Evolutionary conservation across 495 filamentous ascomycete species (phyloP), one percentile per base, ranked within the genome.

Genomic region (Poronia punctata): DNA sequence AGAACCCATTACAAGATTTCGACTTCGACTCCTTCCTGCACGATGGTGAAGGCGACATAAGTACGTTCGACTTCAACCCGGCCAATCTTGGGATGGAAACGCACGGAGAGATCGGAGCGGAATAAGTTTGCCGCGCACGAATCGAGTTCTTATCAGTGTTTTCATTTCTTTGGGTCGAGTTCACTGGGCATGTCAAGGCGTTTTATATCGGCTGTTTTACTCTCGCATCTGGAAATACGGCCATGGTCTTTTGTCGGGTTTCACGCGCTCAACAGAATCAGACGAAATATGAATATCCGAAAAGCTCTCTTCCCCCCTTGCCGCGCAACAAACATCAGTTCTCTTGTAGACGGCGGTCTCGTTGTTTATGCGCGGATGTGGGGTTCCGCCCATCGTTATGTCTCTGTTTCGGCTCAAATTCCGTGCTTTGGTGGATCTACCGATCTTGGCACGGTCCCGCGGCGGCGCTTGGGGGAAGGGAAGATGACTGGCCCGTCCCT

Each of bases 21-120:
- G 90, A 97, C 61, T 97, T 97, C 59, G 90, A 97, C 61, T 87
- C 85, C 0, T 97, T 96, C 75, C 67, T 97, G n/a, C 67, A 76
- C 20, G 68, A 74, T 42, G 56, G 51, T 35, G 60, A 56, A 20
- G 59, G 44, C n/a, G 70, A 63, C 21, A 54, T 56, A 5, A 43
- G 48, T 20, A 34, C 27, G 1, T 76, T 75, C 38, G 64, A 68
- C 57, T 75, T 78, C 35, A 58, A 57, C 33, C 32, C 56, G 12
- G 49, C 56, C 20, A 38, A 31, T 19, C 67, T 72, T 46, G 52
- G 49, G 7, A 67, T 72, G 54, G 68, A 74, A 27, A 61, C 59
- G 17, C 35, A 46, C 16, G 57, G 61, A 37, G 65, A 68, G 48
- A 74, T 76, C 41, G 66, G 66, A 32, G 65, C 68, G 42, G 71